Evolutionary conservation across 768 basidiomycete species (phyloP).

Genomic region (Strobilomyces dryophilus): DNA sequence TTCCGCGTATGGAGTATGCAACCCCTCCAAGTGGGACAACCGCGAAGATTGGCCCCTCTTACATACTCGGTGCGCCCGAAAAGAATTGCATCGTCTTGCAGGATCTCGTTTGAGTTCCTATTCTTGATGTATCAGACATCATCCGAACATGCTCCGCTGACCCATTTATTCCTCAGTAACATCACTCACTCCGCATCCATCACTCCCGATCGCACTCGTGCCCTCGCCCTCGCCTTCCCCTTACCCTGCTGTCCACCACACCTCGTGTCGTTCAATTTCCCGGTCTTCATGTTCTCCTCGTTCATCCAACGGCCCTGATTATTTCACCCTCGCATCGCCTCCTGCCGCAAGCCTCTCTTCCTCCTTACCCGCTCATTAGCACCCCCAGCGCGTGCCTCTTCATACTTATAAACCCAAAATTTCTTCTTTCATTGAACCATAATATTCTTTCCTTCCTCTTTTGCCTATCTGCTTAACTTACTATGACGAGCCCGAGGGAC

Average conservation of each 20-base stretch:
- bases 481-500: slow-evolving; percentile 70
- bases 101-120: slow-evolving; percentile 21
- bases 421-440: slow-evolving; percentile 43
- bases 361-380: slow-evolving; percentile 38
- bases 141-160: slow-evolving; percentile 26
- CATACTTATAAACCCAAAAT: slow-evolving; percentile 53
- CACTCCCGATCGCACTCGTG: slow-evolving; percentile 31
- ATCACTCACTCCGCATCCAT: slow-evolving; percentile 22
- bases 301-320: slow-evolving; percentile 44
- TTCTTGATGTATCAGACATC: slow-evolving; percentile 22
- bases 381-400: slow-evolving; percentile 41
- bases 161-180: slow-evolving; percentile 29
- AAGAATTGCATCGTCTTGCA: slow-evolving; percentile 10
- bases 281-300: slow-evolving; percentile 47
- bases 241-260: slow-evolving; percentile 37
- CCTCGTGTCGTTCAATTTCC: slow-evolving; percentile 45
- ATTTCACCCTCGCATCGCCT: slow-evolving; percentile 37
- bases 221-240: slow-evolving; percentile 29
- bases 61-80: slow-evolving; percentile 21
- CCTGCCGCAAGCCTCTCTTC: slow-evolving; percentile 32
- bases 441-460: slow-evolving; percentile 44
- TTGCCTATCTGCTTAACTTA: slow-evolving; percentile 53
- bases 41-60: slow-evolving; percentile 28
- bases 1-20: slow-evolving; percentile 12
- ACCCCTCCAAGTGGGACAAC: slow-evolving; percentile 10